Evolutionary conservation across 345 rosid species (phyloP).

Genomic region (Ricinus communis): DNA sequence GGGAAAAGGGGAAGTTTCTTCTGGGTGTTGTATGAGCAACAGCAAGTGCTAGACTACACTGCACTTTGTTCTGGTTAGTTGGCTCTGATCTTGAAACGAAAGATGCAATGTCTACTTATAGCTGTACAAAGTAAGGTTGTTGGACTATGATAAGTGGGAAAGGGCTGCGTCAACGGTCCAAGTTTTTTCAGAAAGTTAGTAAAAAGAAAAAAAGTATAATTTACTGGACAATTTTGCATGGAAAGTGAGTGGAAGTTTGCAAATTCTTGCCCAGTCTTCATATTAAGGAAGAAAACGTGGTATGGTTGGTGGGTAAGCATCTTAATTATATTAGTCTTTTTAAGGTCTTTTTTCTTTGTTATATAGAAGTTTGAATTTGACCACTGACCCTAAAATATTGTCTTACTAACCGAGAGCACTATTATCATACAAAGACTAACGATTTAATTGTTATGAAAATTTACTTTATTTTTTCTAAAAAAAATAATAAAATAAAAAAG

Average conservation of each 20-base stretch:
- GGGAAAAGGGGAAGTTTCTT: not conserved
- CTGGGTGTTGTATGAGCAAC: too few species aligned
- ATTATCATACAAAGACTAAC: too few species aligned
- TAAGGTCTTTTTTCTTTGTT: too few species aligned
- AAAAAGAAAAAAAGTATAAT: not conserved
- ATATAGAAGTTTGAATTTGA: not conserved
- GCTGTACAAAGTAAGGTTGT: not conserved
- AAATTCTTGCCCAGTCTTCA: not conserved
- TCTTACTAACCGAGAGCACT: too few species aligned
- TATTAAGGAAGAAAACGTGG: not conserved
- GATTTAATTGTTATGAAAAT: too few species aligned
- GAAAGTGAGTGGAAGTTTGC: not conserved
- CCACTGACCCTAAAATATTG: too few species aligned
- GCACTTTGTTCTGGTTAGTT: not conserved
- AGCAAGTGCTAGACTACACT: not conserved
- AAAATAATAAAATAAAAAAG: too few species aligned
- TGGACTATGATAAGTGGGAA: slow-evolving; percentile 8
- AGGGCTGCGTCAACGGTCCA: slow-evolving; percentile 20
- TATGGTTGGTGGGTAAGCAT: not conserved
- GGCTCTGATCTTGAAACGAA: not conserved
- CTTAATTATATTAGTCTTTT: too few species aligned
- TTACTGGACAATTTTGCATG: not conserved
- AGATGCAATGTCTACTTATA: not conserved
- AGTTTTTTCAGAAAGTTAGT: not conserved
- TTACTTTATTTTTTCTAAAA: too few species aligned